phyloP scores from a whole-genome alignment of 257 asterid species.

The Nicotiana undulata region DNA sequence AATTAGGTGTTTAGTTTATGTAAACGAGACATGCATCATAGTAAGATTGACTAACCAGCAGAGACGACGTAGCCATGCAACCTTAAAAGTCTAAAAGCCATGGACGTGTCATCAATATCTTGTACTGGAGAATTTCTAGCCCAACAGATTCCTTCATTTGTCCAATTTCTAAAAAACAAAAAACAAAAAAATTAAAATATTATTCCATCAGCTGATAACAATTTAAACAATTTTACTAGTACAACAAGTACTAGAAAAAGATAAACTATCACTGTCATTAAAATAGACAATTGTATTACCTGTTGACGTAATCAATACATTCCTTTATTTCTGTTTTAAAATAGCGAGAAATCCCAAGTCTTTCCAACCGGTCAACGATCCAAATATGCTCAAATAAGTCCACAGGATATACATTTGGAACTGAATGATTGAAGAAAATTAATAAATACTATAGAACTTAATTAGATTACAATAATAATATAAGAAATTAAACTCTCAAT shows the following conservation, averaged over 20 bases:
- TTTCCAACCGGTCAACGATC: slow-evolving; percentile 66
- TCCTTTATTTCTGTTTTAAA: slow-evolving; percentile 49
- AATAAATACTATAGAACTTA: not conserved
- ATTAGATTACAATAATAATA: not conserved
- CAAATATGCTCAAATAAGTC: slow-evolving; percentile 88
- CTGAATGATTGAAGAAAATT: slow-evolving; percentile 18
- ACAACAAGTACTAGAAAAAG: not conserved
- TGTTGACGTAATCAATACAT: slow-evolving; percentile 49
- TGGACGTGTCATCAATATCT: slow-evolving; percentile 90
- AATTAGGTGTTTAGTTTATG: not conserved
- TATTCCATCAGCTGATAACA: not conserved
- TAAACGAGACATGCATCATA: not conserved
- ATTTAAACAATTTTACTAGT: not conserved
- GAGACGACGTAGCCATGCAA: slow-evolving; percentile 77
- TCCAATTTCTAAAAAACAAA: slow-evolving; percentile 51
- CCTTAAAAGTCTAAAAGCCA: slow-evolving; percentile 86
- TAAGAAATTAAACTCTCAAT: not conserved
- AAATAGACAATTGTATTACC: slow-evolving; percentile 24
- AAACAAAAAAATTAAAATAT: not conserved
- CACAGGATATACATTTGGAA: slow-evolving; percentile 89
- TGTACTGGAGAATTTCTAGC: slow-evolving; percentile 64
- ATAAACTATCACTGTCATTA: not conserved
- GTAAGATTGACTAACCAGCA: slow-evolving; percentile 40
- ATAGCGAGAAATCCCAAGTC: slow-evolving; percentile 73
- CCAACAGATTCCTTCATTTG: slow-evolving; percentile 76